Base-by-base conservation (phyloP, 805 yeast genomes). In the Hanseniaspora mollemarum region DNA sequence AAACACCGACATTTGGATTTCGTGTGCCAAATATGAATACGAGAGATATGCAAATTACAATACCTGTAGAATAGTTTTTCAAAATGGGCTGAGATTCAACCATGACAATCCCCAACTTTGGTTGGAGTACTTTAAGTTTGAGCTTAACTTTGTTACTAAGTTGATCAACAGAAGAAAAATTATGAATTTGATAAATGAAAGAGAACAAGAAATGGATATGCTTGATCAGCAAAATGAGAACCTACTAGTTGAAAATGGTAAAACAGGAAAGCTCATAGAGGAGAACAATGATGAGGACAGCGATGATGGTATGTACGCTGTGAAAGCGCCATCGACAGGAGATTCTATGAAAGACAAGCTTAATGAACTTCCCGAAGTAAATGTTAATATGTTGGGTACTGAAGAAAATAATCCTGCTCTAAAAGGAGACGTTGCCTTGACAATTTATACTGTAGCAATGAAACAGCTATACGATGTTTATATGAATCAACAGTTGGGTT, bases 1-100 rank as follows among this genome's bases (percentile, higher is more conserved):
- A 39, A 84, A 88, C 60, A 76, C 87, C 2, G 83, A 81, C 58
- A 83, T 90, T 16, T 92, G 98, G 98, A 77, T 92, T 39, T 77
- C 86, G 59, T 96, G 96, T 22, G 96, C 96, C 28, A 85, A 85
- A 62, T 87, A 86, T 66, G 97, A 92, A 67, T 81, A 85, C 59
- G 96, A 90, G 58, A 76, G 76, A 26, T 87, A 92, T 65, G 84
- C 90, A 37, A 83, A 87, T 58, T 85, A 94, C 41, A 80, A 82
- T 61, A 88, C 94, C 42, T 88, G 96, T 21, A 76, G 99, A 64
- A 77, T 78, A 9, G 72, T 92, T 24, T 79, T 87, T 64, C 96
- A 88, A 65, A 77, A 83, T 57, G 94, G 83, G 29, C 71, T 92
- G 37, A 74, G 94, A 63, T 83, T 92, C 64, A 90, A 90, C 61